phyloP scores from a whole-genome alignment of 2,329 filamentous ascomycete genomes.

The Zymoseptoria tritici region DNA sequence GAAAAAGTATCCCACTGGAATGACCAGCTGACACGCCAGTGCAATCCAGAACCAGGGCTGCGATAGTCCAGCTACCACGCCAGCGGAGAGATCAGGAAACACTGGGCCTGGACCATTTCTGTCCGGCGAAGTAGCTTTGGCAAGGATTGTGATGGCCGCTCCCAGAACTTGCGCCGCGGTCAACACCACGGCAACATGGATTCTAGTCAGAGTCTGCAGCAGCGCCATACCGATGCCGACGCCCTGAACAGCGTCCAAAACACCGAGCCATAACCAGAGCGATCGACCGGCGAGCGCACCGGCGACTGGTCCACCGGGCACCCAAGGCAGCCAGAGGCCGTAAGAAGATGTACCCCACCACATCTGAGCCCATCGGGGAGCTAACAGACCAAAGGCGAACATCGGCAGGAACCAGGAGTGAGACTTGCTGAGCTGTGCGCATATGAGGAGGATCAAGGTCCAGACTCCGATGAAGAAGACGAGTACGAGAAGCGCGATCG shows the following conservation, averaged over 20 bases:
- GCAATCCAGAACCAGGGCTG: constrained; percentile 13
- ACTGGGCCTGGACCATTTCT: constrained; percentile 52
- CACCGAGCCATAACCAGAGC: constrained; percentile 58
- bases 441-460: constrained; percentile 42
- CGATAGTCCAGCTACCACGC: constrained; percentile 25
- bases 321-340: constrained; percentile 56
- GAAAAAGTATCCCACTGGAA: constrained; percentile 11
- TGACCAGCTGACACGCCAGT: constrained; percentile 7
- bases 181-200: constrained; percentile 55
- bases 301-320: constrained; percentile 16
- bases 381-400: constrained; percentile 56
- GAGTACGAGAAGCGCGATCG: constrained; percentile 47
- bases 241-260: constrained; percentile 56
- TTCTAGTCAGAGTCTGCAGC: constrained; percentile 51
- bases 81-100: constrained; percentile 52
- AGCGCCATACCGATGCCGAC: constrained; percentile 60
- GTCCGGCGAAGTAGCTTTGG: constrained; percentile 51
- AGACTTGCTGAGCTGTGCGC: constrained; percentile 47
- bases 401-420: constrained; percentile 59
- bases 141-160: constrained; percentile 52
- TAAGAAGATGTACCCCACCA: constrained; percentile 55
- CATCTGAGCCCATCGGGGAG: constrained; percentile 58
- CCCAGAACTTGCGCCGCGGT: constrained; percentile 55
- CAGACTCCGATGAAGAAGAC: constrained; percentile 48
- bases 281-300: constrained; percentile 43